Evolutionary conservation across 1,284 basidiomycete species (phyloP).

Genomic region (Microbotryum scabiosae): DNA sequence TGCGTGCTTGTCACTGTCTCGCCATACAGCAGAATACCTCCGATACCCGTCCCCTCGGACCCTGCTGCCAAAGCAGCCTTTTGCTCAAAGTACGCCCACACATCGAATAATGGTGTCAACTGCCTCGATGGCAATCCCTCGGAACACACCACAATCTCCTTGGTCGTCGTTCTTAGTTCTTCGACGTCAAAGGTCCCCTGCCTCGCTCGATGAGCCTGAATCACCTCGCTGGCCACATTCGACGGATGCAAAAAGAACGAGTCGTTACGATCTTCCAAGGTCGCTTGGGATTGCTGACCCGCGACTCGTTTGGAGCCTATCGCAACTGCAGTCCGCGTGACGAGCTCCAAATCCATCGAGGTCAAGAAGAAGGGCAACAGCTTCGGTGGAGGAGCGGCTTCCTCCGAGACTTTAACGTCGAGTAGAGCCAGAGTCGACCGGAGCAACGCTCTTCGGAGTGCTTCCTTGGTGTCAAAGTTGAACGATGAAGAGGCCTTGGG

Average conservation of each 20-base stretch:
- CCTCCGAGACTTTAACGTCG: constrained; percentile 42
- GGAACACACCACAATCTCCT: constrained; percentile 49
- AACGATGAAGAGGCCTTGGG: constrained; percentile 26
- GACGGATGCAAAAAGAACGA: constrained; percentile 53
- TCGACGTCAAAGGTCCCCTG: constrained; percentile 7
- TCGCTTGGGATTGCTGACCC: background rate
- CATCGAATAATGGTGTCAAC: constrained; percentile 46
- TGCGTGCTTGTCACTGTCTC: constrained; percentile 91
- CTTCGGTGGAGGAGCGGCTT: constrained; percentile 7
- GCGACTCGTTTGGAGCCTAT: constrained; percentile 6
- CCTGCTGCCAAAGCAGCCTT: constrained; percentile 26
- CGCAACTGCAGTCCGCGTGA: background rate
- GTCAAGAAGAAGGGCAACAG: constrained; percentile 28
- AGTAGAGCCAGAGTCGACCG: constrained; percentile 46
- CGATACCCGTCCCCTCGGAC: constrained; percentile 38
- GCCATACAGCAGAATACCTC: constrained; percentile 72
- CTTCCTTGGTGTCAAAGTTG: constrained; percentile 37
- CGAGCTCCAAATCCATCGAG: constrained; percentile 6
- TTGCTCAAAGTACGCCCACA: constrained; percentile 40
- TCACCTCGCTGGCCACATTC: constrained; percentile 42
- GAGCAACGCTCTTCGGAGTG: constrained; percentile 43
- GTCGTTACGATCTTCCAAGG: constrained; percentile 43
- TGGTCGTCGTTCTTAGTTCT: constrained; percentile 37
- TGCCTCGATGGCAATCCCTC: constrained; percentile 31
- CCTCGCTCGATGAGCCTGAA: constrained; percentile 37